A percentile compares a stretch with the other conserved stretches of the same genome.
Evolutionary conservation across 768 basidiomycete genomes (phyloP).

Genomic region (Tremella fuciformis): DNA sequence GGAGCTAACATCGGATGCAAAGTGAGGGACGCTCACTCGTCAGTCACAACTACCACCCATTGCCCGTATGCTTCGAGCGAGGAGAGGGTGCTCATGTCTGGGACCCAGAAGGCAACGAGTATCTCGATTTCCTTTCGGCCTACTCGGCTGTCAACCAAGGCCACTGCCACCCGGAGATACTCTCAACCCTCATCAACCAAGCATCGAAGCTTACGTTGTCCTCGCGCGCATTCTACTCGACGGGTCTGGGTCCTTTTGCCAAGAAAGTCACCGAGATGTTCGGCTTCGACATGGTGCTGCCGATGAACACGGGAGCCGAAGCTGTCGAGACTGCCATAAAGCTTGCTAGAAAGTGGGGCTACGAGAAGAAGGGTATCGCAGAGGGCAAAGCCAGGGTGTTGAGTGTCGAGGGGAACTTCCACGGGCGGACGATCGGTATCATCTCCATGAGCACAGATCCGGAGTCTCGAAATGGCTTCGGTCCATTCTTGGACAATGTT

Average conservation of each 20-base stretch:
- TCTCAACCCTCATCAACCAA: slow-evolving; percentile 75
- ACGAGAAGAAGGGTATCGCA: slow-evolving; percentile 75
- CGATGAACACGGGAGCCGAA: slow-evolving; percentile 99
- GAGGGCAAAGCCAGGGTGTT: slow-evolving; percentile 82
- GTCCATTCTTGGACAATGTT: slow-evolving; percentile 80
- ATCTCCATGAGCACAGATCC: slow-evolving; percentile 92
- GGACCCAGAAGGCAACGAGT: slow-evolving; percentile 92
- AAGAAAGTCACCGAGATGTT: slow-evolving; percentile 77
- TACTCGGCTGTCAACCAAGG: slow-evolving; percentile 96
- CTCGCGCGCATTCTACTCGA: slow-evolving; percentile 94
- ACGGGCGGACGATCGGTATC: slow-evolving; percentile 84
- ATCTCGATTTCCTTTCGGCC: slow-evolving; percentile 96
- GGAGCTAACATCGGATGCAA: slow-evolving; percentile 26
- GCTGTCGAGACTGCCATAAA: slow-evolving; percentile 98
- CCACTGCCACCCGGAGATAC: slow-evolving; percentile 52
- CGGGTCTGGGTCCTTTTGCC: slow-evolving; percentile 84
- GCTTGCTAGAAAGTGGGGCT: slow-evolving; percentile 95
- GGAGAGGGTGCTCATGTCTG: slow-evolving; percentile 75
- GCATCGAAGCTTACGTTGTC: slow-evolving; percentile 87
- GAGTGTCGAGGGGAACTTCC: slow-evolving; percentile 87
- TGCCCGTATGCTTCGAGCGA: slow-evolving; percentile 85
- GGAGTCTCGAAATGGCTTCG: slow-evolving; percentile 79
- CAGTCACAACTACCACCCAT: slow-evolving; percentile 81
- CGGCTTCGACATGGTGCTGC: slow-evolving; percentile 90
- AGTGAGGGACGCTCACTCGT: slow-evolving; percentile 48